phyloP scores from a whole-genome alignment of 2,329 filamentous ascomycete genomes.

The Pseudonectria foliicola region DNA sequence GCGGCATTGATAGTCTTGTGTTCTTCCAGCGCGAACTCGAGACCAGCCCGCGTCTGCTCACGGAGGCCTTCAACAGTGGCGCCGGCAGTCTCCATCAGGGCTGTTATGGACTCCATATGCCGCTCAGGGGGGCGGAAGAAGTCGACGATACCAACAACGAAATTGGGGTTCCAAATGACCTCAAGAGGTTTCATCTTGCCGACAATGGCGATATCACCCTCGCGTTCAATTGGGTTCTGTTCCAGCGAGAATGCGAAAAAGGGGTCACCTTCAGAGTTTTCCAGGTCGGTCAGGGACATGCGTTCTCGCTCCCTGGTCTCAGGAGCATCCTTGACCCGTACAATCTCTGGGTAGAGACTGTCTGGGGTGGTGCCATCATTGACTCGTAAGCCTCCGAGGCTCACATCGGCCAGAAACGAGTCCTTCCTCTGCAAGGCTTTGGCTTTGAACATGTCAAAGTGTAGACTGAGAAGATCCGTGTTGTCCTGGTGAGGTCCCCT shows the following conservation, averaged over 20 bases:
- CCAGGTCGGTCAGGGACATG: slow-evolving; percentile 48
- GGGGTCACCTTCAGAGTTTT: slow-evolving; percentile 52
- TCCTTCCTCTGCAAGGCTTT: slow-evolving; percentile 86
- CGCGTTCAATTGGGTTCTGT: slow-evolving; percentile 87
- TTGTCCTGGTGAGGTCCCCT: slow-evolving; percentile 55
- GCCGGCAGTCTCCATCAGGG: slow-evolving; percentile 89
- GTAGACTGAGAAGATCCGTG: slow-evolving; percentile 77
- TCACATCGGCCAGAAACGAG: slow-evolving; percentile 80
- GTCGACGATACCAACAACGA: slow-evolving; percentile 81
- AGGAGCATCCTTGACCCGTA: slow-evolving; percentile 85
- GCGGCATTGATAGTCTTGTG: slow-evolving; percentile 98
- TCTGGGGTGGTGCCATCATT: slow-evolving; percentile 93
- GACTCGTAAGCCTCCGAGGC: slow-evolving; percentile 84
- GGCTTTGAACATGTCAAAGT: slow-evolving; percentile 92
- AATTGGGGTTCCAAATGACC: slow-evolving; percentile 94
- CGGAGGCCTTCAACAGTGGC: slow-evolving; percentile 92
- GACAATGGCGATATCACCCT: slow-evolving; percentile 83
- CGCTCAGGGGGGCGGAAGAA: slow-evolving; percentile 96
- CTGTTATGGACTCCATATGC: slow-evolving; percentile 97
- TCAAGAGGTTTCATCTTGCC: slow-evolving; percentile 93
- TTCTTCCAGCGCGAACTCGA: slow-evolving; percentile 94
- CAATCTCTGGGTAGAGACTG: slow-evolving; percentile 89
- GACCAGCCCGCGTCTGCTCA: slow-evolving; percentile 88
- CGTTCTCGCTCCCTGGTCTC: slow-evolving; percentile 38
- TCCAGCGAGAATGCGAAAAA: slow-evolving; percentile 93